phyloP scores from a whole-genome alignment of 2,329 filamentous ascomycete species.

The Trichoderma sp. region DNA sequence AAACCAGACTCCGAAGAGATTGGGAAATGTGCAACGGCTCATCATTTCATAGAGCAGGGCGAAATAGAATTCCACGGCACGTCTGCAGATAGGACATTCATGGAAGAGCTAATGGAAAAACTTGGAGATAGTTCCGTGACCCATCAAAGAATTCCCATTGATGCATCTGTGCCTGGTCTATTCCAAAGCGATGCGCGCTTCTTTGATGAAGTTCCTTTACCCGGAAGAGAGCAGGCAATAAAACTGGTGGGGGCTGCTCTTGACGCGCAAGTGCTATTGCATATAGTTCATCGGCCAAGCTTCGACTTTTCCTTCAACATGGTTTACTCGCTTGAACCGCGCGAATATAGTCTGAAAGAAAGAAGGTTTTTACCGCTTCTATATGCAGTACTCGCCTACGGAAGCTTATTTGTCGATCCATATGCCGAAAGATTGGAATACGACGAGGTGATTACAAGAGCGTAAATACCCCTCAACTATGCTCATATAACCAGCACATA shows the following conservation, averaged over 20 bases:
- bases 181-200: not conserved
- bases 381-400: not conserved
- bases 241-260: not conserved
- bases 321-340: not conserved
- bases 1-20: not conserved
- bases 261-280: not conserved
- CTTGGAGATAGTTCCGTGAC: not conserved
- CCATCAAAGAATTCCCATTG: not conserved
- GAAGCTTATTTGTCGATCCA: not conserved
- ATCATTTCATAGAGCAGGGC: not conserved
- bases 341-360: not conserved
- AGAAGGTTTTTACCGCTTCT: not conserved
- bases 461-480: not conserved
- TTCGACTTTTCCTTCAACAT: constrained; percentile 1
- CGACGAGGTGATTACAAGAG: not conserved
- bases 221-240: not conserved
- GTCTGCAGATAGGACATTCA: not conserved
- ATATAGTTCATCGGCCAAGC: not conserved
- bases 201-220: not conserved
- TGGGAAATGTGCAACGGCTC: not conserved
- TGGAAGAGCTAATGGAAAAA: not conserved
- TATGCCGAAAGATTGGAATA: not conserved
- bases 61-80: constrained; percentile 3
- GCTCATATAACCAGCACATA: not conserved
- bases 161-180: not conserved